phyloP scores from a whole-genome alignment of 2,329 filamentous ascomycete species.

The Coniochaeta pulveracea region DNA sequence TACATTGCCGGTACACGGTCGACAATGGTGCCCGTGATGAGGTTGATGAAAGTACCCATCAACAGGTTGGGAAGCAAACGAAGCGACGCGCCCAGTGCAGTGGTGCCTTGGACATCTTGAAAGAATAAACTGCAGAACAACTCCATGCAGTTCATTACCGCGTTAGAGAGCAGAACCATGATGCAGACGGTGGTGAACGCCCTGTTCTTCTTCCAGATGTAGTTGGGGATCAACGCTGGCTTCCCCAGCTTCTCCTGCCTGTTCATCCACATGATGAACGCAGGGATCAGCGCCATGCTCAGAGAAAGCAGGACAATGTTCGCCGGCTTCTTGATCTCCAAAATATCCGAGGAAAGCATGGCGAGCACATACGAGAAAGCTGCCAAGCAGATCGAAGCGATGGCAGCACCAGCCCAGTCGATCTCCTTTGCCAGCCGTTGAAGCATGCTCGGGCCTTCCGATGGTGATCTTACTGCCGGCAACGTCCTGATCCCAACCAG shows the following conservation, averaged over 20 bases:
- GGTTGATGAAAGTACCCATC: slow-evolving; percentile 20
- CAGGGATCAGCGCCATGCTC: slow-evolving; percentile 27
- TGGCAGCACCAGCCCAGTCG: slow-evolving; percentile 40
- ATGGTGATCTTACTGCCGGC: slow-evolving; percentile 5
- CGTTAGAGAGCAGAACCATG: slow-evolving; percentile 27
- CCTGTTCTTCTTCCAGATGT: slow-evolving; percentile 45
- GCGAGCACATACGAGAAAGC: slow-evolving; percentile 19
- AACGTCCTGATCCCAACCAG: slow-evolving; percentile 15
- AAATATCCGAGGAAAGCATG: neutral
- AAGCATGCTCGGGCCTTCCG: neutral
- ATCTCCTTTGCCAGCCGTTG: slow-evolving; percentile 24
- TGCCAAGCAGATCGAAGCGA: slow-evolving; percentile 33
- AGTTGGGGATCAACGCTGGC: slow-evolving; percentile 50
- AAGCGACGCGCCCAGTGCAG: slow-evolving; percentile 26
- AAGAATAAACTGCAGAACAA: slow-evolving; percentile 30
- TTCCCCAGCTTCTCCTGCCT: slow-evolving; percentile 22
- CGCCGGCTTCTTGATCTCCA: slow-evolving; percentile 25
- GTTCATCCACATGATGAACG: slow-evolving; percentile 45
- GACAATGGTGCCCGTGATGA: slow-evolving; percentile 24
- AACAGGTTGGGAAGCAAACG: slow-evolving; percentile 27
- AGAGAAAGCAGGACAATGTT: slow-evolving; percentile 34
- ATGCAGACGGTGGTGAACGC: slow-evolving; percentile 44
- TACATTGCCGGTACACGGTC: slow-evolving; percentile 18
- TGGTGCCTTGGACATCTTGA: slow-evolving; percentile 28
- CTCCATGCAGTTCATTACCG: slow-evolving; percentile 30